phyloP scores from a whole-genome alignment of 23 red algal species.

The Gracilariopsis chorda region DNA sequence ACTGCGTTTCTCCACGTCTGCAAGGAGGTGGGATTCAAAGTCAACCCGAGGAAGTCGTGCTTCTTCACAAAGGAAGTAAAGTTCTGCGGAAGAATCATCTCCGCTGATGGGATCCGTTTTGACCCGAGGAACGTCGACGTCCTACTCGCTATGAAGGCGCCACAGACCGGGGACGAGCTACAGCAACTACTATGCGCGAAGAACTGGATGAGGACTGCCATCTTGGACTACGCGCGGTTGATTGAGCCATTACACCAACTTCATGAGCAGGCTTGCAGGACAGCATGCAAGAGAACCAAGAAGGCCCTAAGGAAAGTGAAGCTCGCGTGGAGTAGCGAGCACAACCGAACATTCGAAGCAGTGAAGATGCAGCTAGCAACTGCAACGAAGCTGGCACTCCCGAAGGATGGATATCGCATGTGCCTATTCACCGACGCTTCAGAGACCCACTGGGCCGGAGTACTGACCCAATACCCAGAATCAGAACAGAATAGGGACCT shows the following conservation, averaged over 20 bases:
- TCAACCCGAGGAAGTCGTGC: neutral
- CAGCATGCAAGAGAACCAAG: neutral
- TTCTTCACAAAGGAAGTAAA: neutral
- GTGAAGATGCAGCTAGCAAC: neutral
- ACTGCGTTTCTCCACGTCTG: neutral
- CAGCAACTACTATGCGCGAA: conserved; percentile 25
- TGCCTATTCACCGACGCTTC: conserved; percentile 41
- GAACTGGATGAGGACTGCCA: conserved; percentile 41
- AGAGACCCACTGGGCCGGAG: conserved; percentile 16
- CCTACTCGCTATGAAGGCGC: neutral
- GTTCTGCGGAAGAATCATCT: conserved; percentile 36
- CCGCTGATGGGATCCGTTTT: neutral
- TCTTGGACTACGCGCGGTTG: neutral
- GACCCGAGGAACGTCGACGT: neutral
- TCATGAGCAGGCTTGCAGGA: neutral
- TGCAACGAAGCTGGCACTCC: neutral
- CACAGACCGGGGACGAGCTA: neutral
- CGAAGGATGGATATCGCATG: neutral
- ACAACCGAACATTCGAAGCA: neutral
- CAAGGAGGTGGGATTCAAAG: neutral
- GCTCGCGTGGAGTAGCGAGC: neutral
- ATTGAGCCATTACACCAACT: neutral
- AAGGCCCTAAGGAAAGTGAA: neutral
- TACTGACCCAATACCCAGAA: conserved; percentile 5
- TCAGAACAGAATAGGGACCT: neutral